Percentiles rank a stretch among this genome's conserved stretches.
Conservation (phyloP, 2,329 filamentous ascomycete genomes). For the Aspergillus terreus region DNA sequence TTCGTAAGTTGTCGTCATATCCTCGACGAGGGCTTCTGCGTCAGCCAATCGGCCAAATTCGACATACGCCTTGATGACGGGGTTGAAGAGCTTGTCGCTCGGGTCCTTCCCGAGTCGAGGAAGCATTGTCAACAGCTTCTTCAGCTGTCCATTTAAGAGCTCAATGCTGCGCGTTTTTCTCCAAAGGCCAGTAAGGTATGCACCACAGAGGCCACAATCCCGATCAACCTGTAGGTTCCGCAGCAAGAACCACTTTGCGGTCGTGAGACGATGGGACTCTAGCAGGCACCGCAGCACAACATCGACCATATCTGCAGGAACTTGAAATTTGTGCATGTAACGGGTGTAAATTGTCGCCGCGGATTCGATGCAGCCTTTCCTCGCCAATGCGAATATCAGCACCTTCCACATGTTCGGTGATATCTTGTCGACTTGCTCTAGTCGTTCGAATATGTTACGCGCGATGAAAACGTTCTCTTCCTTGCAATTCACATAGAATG, state of each 20-base stretch:
- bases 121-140: conserved; percentile 26
- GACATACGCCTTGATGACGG: conserved; percentile 38
- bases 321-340: conserved; percentile 22
- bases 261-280: conserved; percentile 34
- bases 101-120: conserved; percentile 25
- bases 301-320: conserved; percentile 30
- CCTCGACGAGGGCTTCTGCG: conserved; percentile 32
- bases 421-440: conserved; percentile 30
- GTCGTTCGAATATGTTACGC: conserved; percentile 32
- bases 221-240: conserved; percentile 29
- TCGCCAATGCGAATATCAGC: conserved; percentile 34
- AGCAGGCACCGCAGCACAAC: conserved; percentile 35
- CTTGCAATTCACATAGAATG: conserved; percentile 36
- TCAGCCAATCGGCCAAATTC: conserved; percentile 34
- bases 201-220: conserved; percentile 32
- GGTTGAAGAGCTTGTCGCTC: conserved; percentile 39
- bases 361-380: conserved; percentile 34
- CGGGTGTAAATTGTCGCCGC: conserved; percentile 31
- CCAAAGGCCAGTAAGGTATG: conserved; percentile 37
- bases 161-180: conserved; percentile 37
- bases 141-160: conserved; percentile 31
- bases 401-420: conserved; percentile 34
- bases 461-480: conserved; percentile 37
- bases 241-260: conserved; percentile 36
- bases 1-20: conserved; percentile 30